Conservation (phyloP, 345 rosid species). For the Rhodamnia argentea region DNA sequence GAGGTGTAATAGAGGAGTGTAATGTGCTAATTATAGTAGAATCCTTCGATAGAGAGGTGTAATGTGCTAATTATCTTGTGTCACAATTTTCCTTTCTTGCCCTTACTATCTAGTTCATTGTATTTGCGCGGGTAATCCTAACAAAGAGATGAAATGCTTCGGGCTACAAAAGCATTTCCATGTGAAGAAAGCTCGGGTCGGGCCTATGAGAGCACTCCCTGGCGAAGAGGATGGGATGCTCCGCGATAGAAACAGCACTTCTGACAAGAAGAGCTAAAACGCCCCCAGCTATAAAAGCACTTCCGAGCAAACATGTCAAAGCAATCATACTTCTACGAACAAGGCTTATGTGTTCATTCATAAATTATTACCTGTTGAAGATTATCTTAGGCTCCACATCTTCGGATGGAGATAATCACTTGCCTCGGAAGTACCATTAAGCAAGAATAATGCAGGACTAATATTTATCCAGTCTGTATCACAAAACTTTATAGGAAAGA, state of each 20-base stretch:
- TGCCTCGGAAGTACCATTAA: background rate
- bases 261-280: background rate
- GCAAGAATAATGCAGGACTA: background rate
- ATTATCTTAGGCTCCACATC: background rate
- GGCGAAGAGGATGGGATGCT: background rate
- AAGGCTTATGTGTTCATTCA: background rate
- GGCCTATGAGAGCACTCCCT: background rate
- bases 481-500: background rate
- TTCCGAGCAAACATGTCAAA: background rate
- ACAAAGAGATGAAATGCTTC: background rate
- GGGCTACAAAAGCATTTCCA: background rate
- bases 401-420: background rate
- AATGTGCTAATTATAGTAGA: no score
- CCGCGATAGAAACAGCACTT: background rate
- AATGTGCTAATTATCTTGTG: no score
- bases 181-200: background rate
- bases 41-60: no score
- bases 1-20: no score
- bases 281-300: background rate
- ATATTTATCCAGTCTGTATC: background rate
- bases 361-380: background rate
- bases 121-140: no score
- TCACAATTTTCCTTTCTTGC: no score
- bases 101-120: no score
- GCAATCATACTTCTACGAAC: background rate